Evolutionary conservation across 139 green algal genomes (phyloP).

Genomic region (Limnomonas spitsbergensis): DNA sequence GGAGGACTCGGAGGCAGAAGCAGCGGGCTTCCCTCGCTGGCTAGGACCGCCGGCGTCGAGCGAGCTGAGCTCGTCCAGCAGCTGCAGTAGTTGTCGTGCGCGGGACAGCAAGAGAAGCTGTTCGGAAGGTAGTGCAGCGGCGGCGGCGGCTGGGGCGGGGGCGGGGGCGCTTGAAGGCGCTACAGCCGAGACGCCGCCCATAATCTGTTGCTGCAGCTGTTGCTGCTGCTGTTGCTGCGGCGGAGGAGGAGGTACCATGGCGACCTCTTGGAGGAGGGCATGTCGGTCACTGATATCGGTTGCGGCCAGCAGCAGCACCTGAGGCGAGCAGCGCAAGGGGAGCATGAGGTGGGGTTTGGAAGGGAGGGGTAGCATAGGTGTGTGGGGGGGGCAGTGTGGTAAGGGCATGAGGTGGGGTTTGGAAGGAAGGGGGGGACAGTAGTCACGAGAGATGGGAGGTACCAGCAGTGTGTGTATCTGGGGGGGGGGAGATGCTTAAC

Average conservation of each 20-base stretch:
- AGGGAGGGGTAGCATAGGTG: neutral
- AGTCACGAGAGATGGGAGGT: neutral
- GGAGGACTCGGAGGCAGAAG: neutral
- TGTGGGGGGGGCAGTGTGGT: neutral
- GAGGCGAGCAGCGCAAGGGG: too few species aligned
- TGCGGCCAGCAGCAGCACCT: constrained; percentile 49
- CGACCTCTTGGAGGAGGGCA: neutral
- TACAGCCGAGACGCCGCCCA: too few species aligned
- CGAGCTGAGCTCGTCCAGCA: too few species aligned
- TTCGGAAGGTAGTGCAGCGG: neutral
- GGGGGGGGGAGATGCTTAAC: too few species aligned
- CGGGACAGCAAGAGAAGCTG: neutral
- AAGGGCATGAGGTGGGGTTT: neutral
- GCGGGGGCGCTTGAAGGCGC: too few species aligned
- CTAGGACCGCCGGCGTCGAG: too few species aligned
- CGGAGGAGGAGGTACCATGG: too few species aligned
- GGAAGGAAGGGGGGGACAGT: neutral
- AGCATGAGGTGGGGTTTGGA: too few species aligned
- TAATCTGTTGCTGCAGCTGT: too few species aligned
- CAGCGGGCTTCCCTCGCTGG: too few species aligned
- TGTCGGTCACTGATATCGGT: constrained; percentile 27
- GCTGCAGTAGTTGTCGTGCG: constrained; percentile 39
- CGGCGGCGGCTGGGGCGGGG: neutral
- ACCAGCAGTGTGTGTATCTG: too few species aligned
- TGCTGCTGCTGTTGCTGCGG: too few species aligned